A percentile compares a stretch with the other conserved stretches of the same genome.
Evolutionary conservation across 805 yeast genomes (phyloP).

Genomic region (Saccharomycopsis capsularis): DNA sequence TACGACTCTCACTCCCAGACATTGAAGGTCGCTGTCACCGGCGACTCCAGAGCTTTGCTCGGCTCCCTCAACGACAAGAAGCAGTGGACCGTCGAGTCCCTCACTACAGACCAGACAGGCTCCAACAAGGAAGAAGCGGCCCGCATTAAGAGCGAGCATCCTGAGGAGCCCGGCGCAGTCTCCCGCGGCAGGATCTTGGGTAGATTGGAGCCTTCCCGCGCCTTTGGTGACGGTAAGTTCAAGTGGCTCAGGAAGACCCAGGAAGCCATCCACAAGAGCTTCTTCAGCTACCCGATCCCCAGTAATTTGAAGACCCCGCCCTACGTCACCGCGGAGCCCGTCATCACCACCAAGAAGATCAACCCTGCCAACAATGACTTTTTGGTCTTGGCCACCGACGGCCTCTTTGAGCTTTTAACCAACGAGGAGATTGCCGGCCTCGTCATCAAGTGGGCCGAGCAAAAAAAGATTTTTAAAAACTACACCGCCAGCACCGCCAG

Average conservation of each 20-base stretch:
- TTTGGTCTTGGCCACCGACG: slow-evolving; percentile 89
- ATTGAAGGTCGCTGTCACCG: slow-evolving; percentile 88
- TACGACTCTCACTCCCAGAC: slow-evolving; percentile 69
- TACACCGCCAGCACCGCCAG: slow-evolving; percentile 17
- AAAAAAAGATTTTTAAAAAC: slow-evolving; percentile 41
- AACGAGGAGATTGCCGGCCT: slow-evolving; percentile 90
- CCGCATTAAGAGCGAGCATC: slow-evolving; percentile 80
- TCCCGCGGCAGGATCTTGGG: slow-evolving; percentile 89
- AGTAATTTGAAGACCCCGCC: slow-evolving; percentile 81
- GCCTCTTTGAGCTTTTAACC: slow-evolving; percentile 82
- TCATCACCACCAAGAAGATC: slow-evolving; percentile 72
- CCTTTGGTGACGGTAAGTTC: slow-evolving; percentile 95
- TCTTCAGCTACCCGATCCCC: slow-evolving; percentile 76
- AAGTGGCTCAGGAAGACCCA: slow-evolving; percentile 77
- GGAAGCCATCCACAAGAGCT: slow-evolving; percentile 59
- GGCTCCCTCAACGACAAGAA: slow-evolving; percentile 62
- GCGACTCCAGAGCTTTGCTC: slow-evolving; percentile 88
- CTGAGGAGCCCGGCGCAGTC: slow-evolving; percentile 78
- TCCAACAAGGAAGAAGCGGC: slow-evolving; percentile 82
- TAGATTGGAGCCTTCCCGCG: slow-evolving; percentile 88
- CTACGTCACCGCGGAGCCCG: slow-evolving; percentile 96
- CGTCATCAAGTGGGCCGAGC: slow-evolving; percentile 90
- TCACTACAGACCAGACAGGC: slow-evolving; percentile 91
- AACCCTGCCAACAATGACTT: slow-evolving; percentile 70
- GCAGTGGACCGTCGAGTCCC: slow-evolving; percentile 80